Percentiles rank a stretch among this genome's conserved stretches.
phyloP scores from a whole-genome alignment of 495 filamentous ascomycete genomes.

The Jackrogersella multiformis region DNA sequence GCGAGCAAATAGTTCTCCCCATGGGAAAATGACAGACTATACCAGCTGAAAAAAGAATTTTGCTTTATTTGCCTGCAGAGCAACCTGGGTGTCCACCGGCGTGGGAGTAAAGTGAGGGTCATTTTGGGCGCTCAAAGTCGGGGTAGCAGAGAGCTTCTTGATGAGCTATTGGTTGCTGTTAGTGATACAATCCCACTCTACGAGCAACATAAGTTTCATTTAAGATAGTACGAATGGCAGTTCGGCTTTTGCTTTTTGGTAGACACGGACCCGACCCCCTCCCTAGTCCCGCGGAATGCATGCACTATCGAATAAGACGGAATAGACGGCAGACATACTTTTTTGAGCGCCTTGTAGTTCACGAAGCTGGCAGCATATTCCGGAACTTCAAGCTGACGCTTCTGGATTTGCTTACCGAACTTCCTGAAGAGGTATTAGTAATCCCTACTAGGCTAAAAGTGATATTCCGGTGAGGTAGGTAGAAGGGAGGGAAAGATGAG shows the following conservation, averaged over 20 bases:
- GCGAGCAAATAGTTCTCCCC: neutral
- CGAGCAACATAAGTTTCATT: slow-evolving; percentile 29
- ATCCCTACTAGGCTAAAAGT: slow-evolving; percentile 3
- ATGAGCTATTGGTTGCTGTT: slow-evolving; percentile 76
- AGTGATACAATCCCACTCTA: slow-evolving; percentile 44
- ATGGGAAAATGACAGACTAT: slow-evolving; percentile 44
- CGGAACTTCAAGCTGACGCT: slow-evolving; percentile 96
- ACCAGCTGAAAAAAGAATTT: slow-evolving; percentile 99
- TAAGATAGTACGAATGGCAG: slow-evolving; percentile 25
- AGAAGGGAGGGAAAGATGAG: neutral
- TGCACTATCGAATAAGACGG: slow-evolving; percentile 10
- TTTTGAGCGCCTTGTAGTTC: slow-evolving; percentile 98
- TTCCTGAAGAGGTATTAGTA: slow-evolving; percentile 70
- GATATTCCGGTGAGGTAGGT: neutral
- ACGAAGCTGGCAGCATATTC: slow-evolving; percentile 99
- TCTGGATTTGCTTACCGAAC: slow-evolving; percentile 99
- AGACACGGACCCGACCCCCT: neutral
- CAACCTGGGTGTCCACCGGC: slow-evolving; percentile 76
- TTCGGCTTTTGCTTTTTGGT: slow-evolving; percentile 1
- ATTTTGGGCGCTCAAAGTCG: slow-evolving; percentile 78
- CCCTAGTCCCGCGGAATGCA: slow-evolving; percentile 8
- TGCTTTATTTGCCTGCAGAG: slow-evolving; percentile 96
- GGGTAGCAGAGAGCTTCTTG: slow-evolving; percentile 94
- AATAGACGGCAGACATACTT: slow-evolving; percentile 65
- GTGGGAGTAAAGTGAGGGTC: slow-evolving; percentile 59